These are phyloP conservation scores for Graphilbum sp. DNA, from an alignment of 2,329 filamentous ascomycete genomes.

Conservation along the genomic window DNA sequence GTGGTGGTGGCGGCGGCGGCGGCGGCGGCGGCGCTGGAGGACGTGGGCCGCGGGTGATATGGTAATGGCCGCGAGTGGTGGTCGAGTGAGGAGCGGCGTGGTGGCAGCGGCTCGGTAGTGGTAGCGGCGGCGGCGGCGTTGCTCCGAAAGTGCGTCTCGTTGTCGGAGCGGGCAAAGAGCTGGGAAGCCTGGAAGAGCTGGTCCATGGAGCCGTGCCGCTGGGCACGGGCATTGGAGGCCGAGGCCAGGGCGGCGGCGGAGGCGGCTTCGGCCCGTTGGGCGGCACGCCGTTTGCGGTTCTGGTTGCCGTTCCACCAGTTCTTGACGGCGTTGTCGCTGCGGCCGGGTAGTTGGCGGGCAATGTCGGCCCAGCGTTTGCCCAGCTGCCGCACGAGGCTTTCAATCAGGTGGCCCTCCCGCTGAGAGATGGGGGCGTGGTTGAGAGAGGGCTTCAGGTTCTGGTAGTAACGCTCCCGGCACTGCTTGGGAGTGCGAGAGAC, in stretches of 20 bases:
- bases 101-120: too few species aligned
- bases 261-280: slow-evolving; percentile 15
- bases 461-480: slow-evolving; percentile 85
- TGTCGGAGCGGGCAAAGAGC: too few species aligned
- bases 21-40: too few species aligned
- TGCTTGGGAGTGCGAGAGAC: slow-evolving; percentile 77
- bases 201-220: neutral
- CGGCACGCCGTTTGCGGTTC: slow-evolving; percentile 53
- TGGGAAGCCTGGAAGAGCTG: neutral
- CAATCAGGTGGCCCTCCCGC: slow-evolving; percentile 57
- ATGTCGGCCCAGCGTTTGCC: slow-evolving; percentile 92
- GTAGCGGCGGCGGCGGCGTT: too few species aligned
- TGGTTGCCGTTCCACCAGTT: slow-evolving; percentile 96
- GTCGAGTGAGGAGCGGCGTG: too few species aligned
- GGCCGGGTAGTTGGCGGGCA: slow-evolving; percentile 60
- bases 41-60: too few species aligned
- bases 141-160: too few species aligned
- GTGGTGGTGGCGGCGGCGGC: too few species aligned
- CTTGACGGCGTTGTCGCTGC: slow-evolving; percentile 91
- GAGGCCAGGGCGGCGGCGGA: neutral
- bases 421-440: slow-evolving; percentile 58
- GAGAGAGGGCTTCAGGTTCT: slow-evolving; percentile 68
- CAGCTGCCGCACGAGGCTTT: slow-evolving; percentile 58
- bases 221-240: too few species aligned
- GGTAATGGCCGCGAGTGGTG: too few species aligned